Base-by-base conservation (phyloP, 169 alveolate genomes). In the Condylostoma magnum region DNA sequence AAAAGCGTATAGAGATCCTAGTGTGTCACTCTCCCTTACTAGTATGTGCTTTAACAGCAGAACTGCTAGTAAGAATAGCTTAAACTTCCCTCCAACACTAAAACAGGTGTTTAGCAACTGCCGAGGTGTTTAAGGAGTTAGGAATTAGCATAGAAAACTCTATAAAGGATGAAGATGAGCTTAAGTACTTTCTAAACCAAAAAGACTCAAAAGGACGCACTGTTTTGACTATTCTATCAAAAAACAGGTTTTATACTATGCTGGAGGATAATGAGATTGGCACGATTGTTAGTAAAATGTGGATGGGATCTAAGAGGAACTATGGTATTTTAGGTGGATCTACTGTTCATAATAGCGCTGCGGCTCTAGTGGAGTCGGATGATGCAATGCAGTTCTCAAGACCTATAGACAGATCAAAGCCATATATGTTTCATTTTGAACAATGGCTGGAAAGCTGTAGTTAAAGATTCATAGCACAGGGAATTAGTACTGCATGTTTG, bases 211-310 rank as follows among this genome's bases (percentile, higher is more conserved):
- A 71, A 47, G 81, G 72, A 46, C 70, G 89, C 48, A 56, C 82
- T 10, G 82, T 58, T 10, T 68, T 82, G 55, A 73, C 56, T 75
- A 82, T 82, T 6, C 69, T 77, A 1, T 50, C 81, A 41, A 82
- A 70, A 76, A 65, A 71, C 51, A 47, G 60, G 25, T 57, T 76
- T 53, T 71, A 56, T 67, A 68, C 54, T 31, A 50, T 82, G 51
- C 68, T 76, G 31, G 89, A 82, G 71, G 63, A 76, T 1, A 54
- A 76, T 30, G 80, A 76, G 71, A 69, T 82, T 2, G 89, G 89
- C 18, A 69, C 85, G 18, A 80, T 76, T 43, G 70, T 82, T n/a
- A 67, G 70, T 34, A 82, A 76, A 57, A 63, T 82, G 83, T 75
- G 88, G 83, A 54, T 56, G 56, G 88, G 88, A 18, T 60, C 53